Evolutionary conservation across 805 yeast species (phyloP).

Genomic region (Sungouiella thailandica): DNA sequence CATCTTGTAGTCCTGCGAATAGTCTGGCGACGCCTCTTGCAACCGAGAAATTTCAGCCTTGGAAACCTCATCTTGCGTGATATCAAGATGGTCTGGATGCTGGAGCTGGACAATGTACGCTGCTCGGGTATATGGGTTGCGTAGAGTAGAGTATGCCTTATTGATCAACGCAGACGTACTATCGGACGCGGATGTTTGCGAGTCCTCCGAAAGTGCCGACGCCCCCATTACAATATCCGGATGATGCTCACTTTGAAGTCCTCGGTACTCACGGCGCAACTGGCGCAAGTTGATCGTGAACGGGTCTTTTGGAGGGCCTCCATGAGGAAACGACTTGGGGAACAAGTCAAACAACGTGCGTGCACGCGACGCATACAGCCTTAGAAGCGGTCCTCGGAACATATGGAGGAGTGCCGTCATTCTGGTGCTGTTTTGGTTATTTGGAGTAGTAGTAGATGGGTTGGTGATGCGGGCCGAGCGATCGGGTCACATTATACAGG

Average conservation of each 20-base stretch:
- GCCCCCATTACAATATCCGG: constrained; percentile 60
- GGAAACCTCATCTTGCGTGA: constrained; percentile 53
- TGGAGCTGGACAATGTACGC: constrained; percentile 31
- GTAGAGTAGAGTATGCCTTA: constrained; percentile 69
- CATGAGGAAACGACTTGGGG: constrained; percentile 67
- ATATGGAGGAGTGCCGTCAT: too few species aligned
- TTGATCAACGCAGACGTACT: constrained; percentile 49
- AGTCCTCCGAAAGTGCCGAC: constrained; percentile 10
- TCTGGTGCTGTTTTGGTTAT: too few species aligned
- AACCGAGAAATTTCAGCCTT: constrained; percentile 39
- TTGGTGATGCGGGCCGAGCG: too few species aligned
- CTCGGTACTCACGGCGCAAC: constrained; percentile 71
- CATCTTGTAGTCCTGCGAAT: constrained; percentile 41
- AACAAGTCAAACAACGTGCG: constrained; percentile 53
- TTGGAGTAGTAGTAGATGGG: too few species aligned
- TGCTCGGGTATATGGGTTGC: constrained; percentile 60
- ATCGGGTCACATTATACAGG: too few species aligned
- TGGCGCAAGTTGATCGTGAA: constrained; percentile 52
- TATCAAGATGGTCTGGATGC: constrained; percentile 42
- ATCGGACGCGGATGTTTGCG: constrained; percentile 6
- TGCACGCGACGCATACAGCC: constrained; percentile 1
- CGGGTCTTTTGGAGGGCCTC: constrained; percentile 56
- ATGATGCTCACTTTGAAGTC: constrained; percentile 68
- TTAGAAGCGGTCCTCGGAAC: neutral
- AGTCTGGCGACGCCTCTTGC: constrained; percentile 26